phyloP scores from a whole-genome alignment of 2,329 filamentous ascomycete species.

The Metarhizium anisopliae region DNA sequence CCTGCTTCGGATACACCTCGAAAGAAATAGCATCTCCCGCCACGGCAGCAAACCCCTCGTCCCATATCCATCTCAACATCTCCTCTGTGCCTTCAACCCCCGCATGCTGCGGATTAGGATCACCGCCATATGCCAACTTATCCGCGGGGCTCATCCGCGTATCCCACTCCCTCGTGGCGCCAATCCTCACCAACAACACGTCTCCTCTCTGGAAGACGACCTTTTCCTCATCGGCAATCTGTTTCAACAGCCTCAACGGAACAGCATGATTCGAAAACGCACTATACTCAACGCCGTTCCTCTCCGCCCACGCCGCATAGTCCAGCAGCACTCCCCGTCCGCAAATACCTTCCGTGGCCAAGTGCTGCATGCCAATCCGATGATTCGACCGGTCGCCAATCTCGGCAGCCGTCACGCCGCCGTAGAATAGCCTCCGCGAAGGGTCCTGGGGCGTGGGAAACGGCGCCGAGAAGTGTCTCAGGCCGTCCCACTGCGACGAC shows the following conservation, averaged over 20 bases:
- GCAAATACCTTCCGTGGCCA: slow-evolving; percentile 36
- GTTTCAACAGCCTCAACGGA: slow-evolving; percentile 16
- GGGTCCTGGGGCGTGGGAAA: slow-evolving; percentile 21
- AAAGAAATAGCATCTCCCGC: slow-evolving; percentile 34
- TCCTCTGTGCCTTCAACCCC: slow-evolving; percentile 18
- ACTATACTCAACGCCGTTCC: slow-evolving; percentile 26
- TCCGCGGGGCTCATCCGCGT: slow-evolving; percentile 23
- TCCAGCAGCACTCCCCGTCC: slow-evolving; percentile 44
- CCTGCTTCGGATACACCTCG: slow-evolving; percentile 27
- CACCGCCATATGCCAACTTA: slow-evolving; percentile 36
- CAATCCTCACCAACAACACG: slow-evolving; percentile 33
- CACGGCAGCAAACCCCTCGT: slow-evolving; percentile 35
- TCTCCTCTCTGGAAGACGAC: slow-evolving; percentile 40
- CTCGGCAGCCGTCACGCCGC: slow-evolving; percentile 34
- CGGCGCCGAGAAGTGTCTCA: slow-evolving; percentile 38
- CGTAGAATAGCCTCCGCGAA: slow-evolving; percentile 35
- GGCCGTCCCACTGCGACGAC: slow-evolving; percentile 42
- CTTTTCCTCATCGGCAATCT: slow-evolving; percentile 28
- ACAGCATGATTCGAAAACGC: slow-evolving; percentile 31
- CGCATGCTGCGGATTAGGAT: slow-evolving; percentile 22
- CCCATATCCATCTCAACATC: slow-evolving; percentile 36
- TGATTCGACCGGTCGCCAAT: slow-evolving; percentile 33
- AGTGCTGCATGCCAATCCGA: slow-evolving; percentile 38
- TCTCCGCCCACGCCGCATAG: slow-evolving; percentile 34
- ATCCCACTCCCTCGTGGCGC: slow-evolving; percentile 21